Percentiles rank a stretch among this genome's conserved stretches.
phyloP scores from a whole-genome alignment of 441 rosid species.

The Eutrema salsugineum region DNA sequence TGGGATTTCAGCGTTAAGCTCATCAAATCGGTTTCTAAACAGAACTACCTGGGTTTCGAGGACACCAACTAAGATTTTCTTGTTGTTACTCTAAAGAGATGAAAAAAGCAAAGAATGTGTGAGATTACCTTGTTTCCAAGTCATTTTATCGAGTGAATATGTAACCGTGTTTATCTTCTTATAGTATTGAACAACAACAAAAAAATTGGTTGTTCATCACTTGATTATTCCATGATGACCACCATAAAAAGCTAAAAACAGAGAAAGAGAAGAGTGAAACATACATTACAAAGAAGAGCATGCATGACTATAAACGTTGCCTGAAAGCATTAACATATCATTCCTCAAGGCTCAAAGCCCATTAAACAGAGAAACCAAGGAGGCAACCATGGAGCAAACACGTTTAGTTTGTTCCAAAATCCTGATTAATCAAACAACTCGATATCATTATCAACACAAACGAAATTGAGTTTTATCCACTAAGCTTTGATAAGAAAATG shows the following conservation, averaged over 20 bases:
- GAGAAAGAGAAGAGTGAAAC: not conserved
- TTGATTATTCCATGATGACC: not conserved
- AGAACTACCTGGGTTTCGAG: slow-evolving; percentile 29
- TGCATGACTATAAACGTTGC: not conserved
- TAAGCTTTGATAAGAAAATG: not conserved
- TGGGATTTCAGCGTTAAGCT: slow-evolving; percentile 81
- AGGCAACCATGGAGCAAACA: not conserved
- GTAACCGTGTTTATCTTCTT: not conserved
- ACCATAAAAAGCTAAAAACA: not conserved
- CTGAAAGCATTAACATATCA: not conserved
- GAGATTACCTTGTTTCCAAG: not conserved
- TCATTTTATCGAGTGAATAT: not conserved
- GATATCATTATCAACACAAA: not conserved
- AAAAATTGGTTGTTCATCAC: not conserved
- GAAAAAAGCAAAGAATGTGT: not conserved
- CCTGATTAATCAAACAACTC: not conserved
- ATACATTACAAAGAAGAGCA: not conserved
- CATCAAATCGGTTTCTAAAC: slow-evolving; percentile 38
- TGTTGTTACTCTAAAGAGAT: not conserved
- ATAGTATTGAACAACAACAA: not conserved
- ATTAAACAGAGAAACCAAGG: no score
- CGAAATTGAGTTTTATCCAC: not conserved
- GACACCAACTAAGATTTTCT: not conserved
- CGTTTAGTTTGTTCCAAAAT: no score
- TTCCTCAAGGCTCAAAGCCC: not conserved